phyloP scores from a whole-genome alignment of 2,329 filamentous ascomycete genomes.

The Colletotrichum acutatum region DNA sequence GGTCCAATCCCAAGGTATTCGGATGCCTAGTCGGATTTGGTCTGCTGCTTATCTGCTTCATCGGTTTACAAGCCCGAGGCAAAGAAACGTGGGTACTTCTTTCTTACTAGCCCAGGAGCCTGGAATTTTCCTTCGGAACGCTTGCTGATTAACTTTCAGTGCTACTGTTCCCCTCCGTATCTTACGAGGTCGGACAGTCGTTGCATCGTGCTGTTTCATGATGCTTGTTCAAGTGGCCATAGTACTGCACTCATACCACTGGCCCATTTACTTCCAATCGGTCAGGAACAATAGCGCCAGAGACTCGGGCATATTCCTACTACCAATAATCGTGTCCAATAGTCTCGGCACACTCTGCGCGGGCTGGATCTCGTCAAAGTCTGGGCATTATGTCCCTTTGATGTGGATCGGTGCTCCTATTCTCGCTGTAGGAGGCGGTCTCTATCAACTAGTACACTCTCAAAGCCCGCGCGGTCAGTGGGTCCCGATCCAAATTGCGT shows the following conservation, averaged over 20 bases:
- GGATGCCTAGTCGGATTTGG: too few relatives aligned
- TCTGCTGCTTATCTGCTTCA: too few relatives aligned
- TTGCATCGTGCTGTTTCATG: conserved; percentile 28
- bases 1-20: too few relatives aligned
- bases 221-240: conserved; percentile 38
- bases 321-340: conserved; percentile 13
- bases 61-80: too few relatives aligned
- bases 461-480: too few relatives aligned
- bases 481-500: too few relatives aligned
- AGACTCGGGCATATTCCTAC: conserved; percentile 15
- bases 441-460: conserved; percentile 20
- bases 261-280: conserved; percentile 41
- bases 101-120: too few relatives aligned
- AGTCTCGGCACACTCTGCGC: conserved; percentile 22
- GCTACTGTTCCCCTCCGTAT: background rate
- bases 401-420: conserved; percentile 33
- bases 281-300: conserved; percentile 13
- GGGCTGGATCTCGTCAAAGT: conserved; percentile 17
- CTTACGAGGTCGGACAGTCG: conserved; percentile 17
- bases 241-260: conserved; percentile 37
- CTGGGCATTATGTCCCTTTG: conserved; percentile 28
- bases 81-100: too few relatives aligned
- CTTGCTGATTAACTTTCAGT: too few relatives aligned
- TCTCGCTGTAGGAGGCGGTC: conserved; percentile 23
- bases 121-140: too few relatives aligned